phyloP scores from a whole-genome alignment of 1,139 yeast species.

The Kodamaea anthophila region DNA sequence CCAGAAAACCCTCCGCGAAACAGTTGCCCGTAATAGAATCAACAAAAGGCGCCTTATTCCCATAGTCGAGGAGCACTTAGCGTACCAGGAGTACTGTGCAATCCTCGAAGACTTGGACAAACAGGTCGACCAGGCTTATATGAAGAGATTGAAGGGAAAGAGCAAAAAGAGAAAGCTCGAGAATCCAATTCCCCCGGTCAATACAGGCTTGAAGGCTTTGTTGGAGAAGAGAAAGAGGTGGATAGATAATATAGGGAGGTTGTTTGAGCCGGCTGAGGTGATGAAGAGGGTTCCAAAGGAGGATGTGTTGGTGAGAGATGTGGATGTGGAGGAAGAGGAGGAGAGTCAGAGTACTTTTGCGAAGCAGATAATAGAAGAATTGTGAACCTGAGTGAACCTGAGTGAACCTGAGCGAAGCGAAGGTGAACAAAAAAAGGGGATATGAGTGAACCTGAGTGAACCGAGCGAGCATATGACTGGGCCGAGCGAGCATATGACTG shows the following conservation, averaged over 20 bases:
- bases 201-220: conserved; percentile 70
- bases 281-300: conserved; percentile 72
- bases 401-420: no score
- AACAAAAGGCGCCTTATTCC: conserved; percentile 66
- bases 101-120: conserved; percentile 91
- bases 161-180: conserved; percentile 69
- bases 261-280: conserved; percentile 62
- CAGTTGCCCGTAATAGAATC: conserved; percentile 57
- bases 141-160: conserved; percentile 77
- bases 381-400: no score
- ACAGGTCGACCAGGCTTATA: conserved; percentile 92
- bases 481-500: no score
- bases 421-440: conserved; percentile 1
- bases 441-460: no score
- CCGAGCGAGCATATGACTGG: no score
- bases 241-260: conserved; percentile 84
- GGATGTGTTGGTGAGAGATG: conserved; percentile 40
- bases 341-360: conserved; percentile 3
- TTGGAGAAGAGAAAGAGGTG: conserved; percentile 84
- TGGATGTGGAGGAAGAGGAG: conserved; percentile 24
- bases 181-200: conserved; percentile 46
- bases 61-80: conserved; percentile 80
- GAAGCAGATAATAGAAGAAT: conserved; percentile 4
- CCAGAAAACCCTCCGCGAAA: conserved; percentile 62
- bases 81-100: conserved; percentile 90